These are phyloP conservation scores for Aspergillus sp. DNA, from an alignment of 2,329 filamentous ascomycete species.

Conservation along the genomic window DNA sequence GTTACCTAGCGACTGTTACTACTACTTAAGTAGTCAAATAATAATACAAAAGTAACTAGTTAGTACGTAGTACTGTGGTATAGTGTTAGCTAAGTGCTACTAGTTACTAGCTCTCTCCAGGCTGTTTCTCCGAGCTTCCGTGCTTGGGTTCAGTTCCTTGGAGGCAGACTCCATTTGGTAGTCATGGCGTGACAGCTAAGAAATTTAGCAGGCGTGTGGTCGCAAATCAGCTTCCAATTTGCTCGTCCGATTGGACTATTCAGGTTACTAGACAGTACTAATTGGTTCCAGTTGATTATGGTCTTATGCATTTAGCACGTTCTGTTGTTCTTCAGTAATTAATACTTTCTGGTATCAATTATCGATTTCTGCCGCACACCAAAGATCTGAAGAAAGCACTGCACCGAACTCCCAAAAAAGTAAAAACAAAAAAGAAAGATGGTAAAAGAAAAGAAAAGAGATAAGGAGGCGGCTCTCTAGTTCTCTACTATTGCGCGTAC, in stretches of 20 bases:
- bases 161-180: constrained; percentile 4
- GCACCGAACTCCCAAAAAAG: background rate
- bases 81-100: background rate
- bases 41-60: background rate
- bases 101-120: constrained; percentile 13
- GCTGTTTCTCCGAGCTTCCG: constrained; percentile 19
- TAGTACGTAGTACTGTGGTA: background rate
- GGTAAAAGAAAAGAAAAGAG: constrained; percentile 8
- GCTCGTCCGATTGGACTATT: constrained; percentile 10
- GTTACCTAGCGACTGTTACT: background rate
- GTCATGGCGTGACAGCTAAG: constrained; percentile 23
- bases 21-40: background rate
- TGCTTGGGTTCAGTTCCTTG: constrained; percentile 9
- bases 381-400: background rate
- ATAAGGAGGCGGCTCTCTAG: constrained; percentile 11
- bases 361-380: constrained; percentile 13
- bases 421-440: constrained; percentile 6
- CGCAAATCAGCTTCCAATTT: constrained; percentile 22
- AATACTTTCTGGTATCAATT: background rate
- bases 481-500: constrained; percentile 6
- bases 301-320: constrained; percentile 21
- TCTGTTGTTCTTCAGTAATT: constrained; percentile 9
- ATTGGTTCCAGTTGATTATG: constrained; percentile 9
- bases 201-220: constrained; percentile 16
- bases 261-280: constrained; percentile 14